Base-by-base conservation (phyloP, 2,329 filamentous ascomycete species). In the Hymenoscyphus infarciens region DNA sequence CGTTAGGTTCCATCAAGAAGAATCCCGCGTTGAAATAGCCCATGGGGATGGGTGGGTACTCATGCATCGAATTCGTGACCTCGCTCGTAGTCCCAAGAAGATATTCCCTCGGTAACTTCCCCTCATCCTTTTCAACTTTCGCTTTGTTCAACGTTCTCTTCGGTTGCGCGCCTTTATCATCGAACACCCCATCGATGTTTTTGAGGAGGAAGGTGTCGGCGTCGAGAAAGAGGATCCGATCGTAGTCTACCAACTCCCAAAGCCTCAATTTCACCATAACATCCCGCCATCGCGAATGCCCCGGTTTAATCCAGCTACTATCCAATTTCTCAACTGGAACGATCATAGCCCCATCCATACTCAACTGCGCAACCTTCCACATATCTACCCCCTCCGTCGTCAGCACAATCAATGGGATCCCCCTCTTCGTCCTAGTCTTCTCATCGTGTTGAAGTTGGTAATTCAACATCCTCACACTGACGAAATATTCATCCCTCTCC, bases 21-120 rank as follows among this genome's bases (percentile, higher is more conserved):
- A 80, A 77, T 0, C 78, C 77, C 0, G 76, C 77, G 27, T 74
- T 78, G 67, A 80, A 76, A 65, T 55, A 68, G 52, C 4, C 70
- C 69, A 56, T 73, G n/a, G 61, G 70, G 22, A 72, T 63, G 2
- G 77, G 75, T 4, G 78, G 77, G 61, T 75, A 76, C 10, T 69
- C 62, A 64, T 79, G 77, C 7, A 70, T 72, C 1, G 68, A 67
- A 7, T 71, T 66, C n/a, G 71, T 70, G 39, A 76, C 75, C 63
- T 78, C 76, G 1, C 75, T 71, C 3, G 68, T 67, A 2, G 72
- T 71, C 0, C 74, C 69, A 27, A 76, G 75, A 38, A 78, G 67
- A 61, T 77, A 78, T 16, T 69, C 67, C 11, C 66, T 55, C 2
- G 76, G 77, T 6, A 76, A 60, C 6, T 53, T 52, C 0, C 68